These are phyloP conservation scores for Gastrolobium villosum DNA, from an alignment of 306 rosid species.

Conservation along the genomic window DNA sequence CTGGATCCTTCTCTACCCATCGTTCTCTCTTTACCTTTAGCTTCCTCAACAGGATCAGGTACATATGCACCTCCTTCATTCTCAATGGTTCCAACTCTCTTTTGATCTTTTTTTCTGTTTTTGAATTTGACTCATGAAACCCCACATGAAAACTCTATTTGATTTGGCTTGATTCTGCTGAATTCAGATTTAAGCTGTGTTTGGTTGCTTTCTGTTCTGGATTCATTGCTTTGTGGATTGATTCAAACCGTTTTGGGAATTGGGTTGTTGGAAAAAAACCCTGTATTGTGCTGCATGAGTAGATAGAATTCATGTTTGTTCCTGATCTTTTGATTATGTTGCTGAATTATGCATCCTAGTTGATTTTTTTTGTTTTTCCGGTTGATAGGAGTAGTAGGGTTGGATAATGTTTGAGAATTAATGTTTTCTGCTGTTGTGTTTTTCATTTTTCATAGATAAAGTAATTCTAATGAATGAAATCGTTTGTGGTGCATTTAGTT, in stretches of 20 bases:
- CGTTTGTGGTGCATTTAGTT: slow-evolving; percentile 31
- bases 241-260: slow-evolving; percentile 41
- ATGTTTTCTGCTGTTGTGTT: slow-evolving; percentile 38
- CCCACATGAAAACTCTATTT: slow-evolving; percentile 39
- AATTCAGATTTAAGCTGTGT: slow-evolving; percentile 53
- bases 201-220: slow-evolving; percentile 23
- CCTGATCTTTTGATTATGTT: slow-evolving; percentile 46
- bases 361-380: slow-evolving; percentile 25
- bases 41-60: slow-evolving; percentile 68
- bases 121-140: slow-evolving; percentile 42
- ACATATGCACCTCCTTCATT: slow-evolving; percentile 41
- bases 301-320: slow-evolving; percentile 38
- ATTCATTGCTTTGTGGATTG: slow-evolving; percentile 48
- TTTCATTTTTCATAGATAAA: slow-evolving; percentile 21
- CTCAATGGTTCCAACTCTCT: slow-evolving; percentile 17
- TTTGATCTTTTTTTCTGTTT: slow-evolving; percentile 4
- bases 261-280: slow-evolving; percentile 3
- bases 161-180: slow-evolving; percentile 52
- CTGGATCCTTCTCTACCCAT: slow-evolving; percentile 49
- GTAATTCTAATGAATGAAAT: slow-evolving; percentile 39
- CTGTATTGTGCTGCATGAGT: slow-evolving; percentile 49
- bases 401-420: slow-evolving; percentile 45
- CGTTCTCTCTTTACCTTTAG: slow-evolving; percentile 41
- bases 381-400: slow-evolving; percentile 43
- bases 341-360: slow-evolving; percentile 54